A percentile compares a stretch with the other conserved stretches of the same genome.
These are phyloP conservation scores for Silybum marianum DNA, from an alignment of 129 eudicot species.

Conservation along the genomic window DNA sequence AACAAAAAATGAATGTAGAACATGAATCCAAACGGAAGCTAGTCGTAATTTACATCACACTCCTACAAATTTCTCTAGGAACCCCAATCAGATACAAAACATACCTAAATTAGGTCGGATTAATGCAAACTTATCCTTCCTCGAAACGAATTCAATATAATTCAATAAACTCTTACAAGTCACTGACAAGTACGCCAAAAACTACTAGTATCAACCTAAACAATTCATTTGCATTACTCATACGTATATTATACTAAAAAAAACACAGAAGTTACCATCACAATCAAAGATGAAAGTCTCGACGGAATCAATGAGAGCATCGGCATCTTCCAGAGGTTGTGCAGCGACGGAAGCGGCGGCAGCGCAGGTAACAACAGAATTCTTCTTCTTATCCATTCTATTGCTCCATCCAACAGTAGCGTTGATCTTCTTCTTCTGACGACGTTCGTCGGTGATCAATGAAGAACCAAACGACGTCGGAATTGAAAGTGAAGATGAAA, in stretches of 20 bases:
- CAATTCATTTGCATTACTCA: background rate
- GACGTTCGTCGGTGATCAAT: conserved; percentile 7
- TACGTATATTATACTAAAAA: background rate
- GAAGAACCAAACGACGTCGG: background rate
- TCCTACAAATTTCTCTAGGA: background rate
- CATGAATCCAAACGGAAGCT: background rate
- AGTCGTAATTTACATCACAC: background rate
- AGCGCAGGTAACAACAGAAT: conserved; percentile 29
- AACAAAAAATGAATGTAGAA: background rate
- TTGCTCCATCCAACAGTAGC: conserved; percentile 36
- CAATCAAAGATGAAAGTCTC: conserved; percentile 98
- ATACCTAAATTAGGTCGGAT: conserved; percentile 3
- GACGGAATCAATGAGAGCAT: conserved; percentile 82
- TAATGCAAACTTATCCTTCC: background rate
- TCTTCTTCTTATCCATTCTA: conserved; percentile 42
- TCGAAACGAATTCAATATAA: background rate
- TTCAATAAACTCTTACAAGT: background rate
- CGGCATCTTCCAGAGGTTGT: conserved; percentile 64
- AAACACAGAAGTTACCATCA: conserved; percentile 54
- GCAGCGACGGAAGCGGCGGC: conserved; percentile 69
- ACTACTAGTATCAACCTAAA: background rate
- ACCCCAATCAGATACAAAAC: background rate
- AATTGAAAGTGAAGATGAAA: conserved; percentile 15
- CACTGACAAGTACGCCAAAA: background rate
- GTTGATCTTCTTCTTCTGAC: conserved; percentile 18